Evolutionary conservation across 176 grass and related monocot genomes (phyloP).

Genomic region (Rhipidocladum racemiflorum): DNA sequence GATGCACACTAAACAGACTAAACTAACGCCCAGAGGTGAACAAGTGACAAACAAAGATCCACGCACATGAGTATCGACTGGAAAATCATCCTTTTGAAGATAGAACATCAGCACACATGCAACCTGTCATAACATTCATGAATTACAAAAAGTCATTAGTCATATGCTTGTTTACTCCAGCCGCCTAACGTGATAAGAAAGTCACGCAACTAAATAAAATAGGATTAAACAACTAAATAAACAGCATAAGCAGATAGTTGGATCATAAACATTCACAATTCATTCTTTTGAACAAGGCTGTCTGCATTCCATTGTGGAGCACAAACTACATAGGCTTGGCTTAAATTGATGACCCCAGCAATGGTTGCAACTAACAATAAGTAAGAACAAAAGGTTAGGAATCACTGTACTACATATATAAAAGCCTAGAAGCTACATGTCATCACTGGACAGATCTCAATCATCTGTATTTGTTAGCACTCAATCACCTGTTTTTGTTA

Average conservation of each 20-base stretch:
- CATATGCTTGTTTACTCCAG: slow-evolving; percentile 13
- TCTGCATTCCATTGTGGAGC: not conserved
- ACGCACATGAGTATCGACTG: slow-evolving; percentile 84
- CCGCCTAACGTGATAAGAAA: not conserved
- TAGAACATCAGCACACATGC: slow-evolving; percentile 94
- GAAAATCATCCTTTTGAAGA: slow-evolving; percentile 89
- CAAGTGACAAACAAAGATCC: slow-evolving; percentile 4
- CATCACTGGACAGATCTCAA: not conserved
- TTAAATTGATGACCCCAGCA: not conserved
- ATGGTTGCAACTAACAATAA: not conserved
- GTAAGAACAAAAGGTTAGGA: not conserved
- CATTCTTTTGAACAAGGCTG: slow-evolving; percentile 9
- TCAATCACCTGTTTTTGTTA: slow-evolving; percentile 5
- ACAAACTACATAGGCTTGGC: not conserved
- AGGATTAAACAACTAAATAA: not conserved
- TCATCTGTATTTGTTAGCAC: not conserved
- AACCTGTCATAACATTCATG: slow-evolving; percentile 42
- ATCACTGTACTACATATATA: not conserved
- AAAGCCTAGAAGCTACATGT: slow-evolving; percentile 10
- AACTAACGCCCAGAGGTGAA: not conserved
- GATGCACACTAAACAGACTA: not conserved
- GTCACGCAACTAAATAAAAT: not conserved
- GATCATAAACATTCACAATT: not conserved
- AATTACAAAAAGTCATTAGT: not conserved
- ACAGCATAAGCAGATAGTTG: not conserved